phyloP scores from a whole-genome alignment of 1,284 basidiomycete genomes.

The Ceratobasidium theobromae region DNA sequence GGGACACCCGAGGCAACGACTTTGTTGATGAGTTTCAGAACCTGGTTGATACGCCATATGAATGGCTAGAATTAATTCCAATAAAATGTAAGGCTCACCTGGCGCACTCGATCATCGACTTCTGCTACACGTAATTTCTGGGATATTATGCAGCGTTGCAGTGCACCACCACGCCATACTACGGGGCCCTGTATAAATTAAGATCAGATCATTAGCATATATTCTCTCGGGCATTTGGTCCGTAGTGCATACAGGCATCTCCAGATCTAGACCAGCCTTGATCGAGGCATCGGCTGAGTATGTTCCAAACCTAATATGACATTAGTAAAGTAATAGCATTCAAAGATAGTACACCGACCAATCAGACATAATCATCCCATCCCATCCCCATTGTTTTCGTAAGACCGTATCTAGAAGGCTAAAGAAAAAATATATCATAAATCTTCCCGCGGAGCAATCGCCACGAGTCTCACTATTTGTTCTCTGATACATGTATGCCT shows the following conservation, averaged over 20 bases:
- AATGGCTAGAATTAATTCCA: too few species aligned
- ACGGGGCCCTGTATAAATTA: constrained; percentile 40
- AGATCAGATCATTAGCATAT: constrained; percentile 46
- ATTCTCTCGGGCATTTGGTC: not conserved
- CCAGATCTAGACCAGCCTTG: constrained; percentile 62
- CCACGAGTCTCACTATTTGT: not conserved
- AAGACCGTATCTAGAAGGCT: constrained; percentile 58
- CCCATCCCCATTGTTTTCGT: constrained; percentile 66
- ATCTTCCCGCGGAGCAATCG: not conserved
- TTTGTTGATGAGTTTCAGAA: constrained; percentile 3
- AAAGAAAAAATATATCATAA: constrained; percentile 17
- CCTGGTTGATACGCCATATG: not conserved
- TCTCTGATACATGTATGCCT: constrained; percentile 3
- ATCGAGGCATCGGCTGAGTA: constrained; percentile 59
- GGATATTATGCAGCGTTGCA: constrained; percentile 38
- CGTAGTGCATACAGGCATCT: constrained; percentile 52
- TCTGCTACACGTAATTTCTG: constrained; percentile 43
- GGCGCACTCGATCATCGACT: constrained; percentile 42
- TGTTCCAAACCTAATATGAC: constrained; percentile 55
- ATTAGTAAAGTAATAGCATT: constrained; percentile 21
- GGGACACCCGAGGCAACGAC: not conserved
- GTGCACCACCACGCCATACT: not conserved
- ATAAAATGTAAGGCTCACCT: constrained; percentile 34
- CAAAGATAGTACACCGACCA: constrained; percentile 48
- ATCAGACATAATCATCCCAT: constrained; percentile 65